These are phyloP conservation scores for Aleurites moluccanus DNA, from an alignment of 441 rosid genomes.

Conservation along the genomic window DNA sequence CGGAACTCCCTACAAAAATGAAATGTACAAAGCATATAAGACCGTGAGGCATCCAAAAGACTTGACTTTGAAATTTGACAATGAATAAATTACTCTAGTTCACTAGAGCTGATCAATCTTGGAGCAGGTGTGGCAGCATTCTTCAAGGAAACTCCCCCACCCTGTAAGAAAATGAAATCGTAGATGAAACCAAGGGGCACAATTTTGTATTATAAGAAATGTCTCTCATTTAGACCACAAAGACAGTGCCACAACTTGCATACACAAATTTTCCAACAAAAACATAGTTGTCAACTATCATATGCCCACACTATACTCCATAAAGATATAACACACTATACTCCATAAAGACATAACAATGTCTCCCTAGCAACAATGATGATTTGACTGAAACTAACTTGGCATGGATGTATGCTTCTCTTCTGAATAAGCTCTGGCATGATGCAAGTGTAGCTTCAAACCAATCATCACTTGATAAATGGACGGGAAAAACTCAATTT, in stretches of 20 bases:
- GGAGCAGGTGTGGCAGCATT: slow-evolving; percentile 66
- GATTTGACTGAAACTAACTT: background rate
- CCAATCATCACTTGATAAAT: background rate
- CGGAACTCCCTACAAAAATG: slow-evolving; percentile 67
- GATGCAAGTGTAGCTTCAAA: background rate
- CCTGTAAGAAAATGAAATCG: slow-evolving; percentile 40
- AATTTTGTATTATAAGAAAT: background rate
- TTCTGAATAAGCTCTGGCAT: background rate
- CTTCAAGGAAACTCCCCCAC: slow-evolving; percentile 66
- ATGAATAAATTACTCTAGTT: slow-evolving; percentile 70
- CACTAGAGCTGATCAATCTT: slow-evolving; percentile 79
- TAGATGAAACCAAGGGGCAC: background rate
- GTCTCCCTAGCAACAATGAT: background rate
- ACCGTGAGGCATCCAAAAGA: slow-evolving; percentile 11
- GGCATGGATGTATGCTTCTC: background rate
- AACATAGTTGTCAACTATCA: background rate
- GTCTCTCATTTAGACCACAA: background rate
- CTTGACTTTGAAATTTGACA: slow-evolving; percentile 19
- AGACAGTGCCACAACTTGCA: background rate
- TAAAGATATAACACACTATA: too few relatives aligned
- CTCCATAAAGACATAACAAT: too few relatives aligned
- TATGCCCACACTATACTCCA: background rate
- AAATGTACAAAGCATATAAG: slow-evolving; percentile 12
- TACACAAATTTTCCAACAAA: background rate
- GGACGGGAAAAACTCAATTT: background rate